Conservation (phyloP, 2,329 filamentous ascomycete species). For the Phaeosphaeriaceae sp. region DNA sequence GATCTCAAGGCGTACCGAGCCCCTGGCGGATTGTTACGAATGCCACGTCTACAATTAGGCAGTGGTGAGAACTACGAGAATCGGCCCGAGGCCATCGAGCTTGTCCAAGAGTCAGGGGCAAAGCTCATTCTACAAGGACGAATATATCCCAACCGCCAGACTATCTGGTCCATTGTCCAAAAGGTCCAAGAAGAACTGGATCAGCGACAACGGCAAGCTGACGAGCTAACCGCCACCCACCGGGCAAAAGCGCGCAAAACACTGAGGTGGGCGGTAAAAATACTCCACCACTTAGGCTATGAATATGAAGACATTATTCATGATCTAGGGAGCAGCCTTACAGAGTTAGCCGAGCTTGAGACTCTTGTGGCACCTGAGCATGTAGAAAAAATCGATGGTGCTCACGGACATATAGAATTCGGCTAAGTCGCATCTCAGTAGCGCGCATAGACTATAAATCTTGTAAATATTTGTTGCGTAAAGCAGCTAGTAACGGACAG, state of each 20-base stretch:
- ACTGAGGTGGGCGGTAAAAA: conserved; percentile 37
- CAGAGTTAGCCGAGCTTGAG: conserved; percentile 39
- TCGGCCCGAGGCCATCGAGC: conserved; percentile 37
- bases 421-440: conserved; percentile 21
- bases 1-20: conserved; percentile 34
- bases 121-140: conserved; percentile 38
- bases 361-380: conserved; percentile 21
- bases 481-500: too few relatives aligned
- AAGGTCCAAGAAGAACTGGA: conserved; percentile 42
- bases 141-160: conserved; percentile 40
- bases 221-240: conserved; percentile 16
- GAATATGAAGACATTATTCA: conserved; percentile 42
- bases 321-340: conserved; percentile 39
- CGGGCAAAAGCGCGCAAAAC: conserved; percentile 33
- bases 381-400: conserved; percentile 15
- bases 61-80: conserved; percentile 31
- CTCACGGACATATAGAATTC: conserved; percentile 7
- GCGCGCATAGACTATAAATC: conserved; percentile 19
- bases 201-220: conserved; percentile 17
- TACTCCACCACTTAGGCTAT: conserved; percentile 40
- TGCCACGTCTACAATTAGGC: conserved; percentile 35
- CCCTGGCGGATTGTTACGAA: conserved; percentile 41
- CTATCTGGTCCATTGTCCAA: conserved; percentile 40
- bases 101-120: conserved; percentile 35
- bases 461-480: conserved; percentile 27